Base-by-base conservation (phyloP, 1,139 yeast species). In the Entelexis sorbosivorans region DNA sequence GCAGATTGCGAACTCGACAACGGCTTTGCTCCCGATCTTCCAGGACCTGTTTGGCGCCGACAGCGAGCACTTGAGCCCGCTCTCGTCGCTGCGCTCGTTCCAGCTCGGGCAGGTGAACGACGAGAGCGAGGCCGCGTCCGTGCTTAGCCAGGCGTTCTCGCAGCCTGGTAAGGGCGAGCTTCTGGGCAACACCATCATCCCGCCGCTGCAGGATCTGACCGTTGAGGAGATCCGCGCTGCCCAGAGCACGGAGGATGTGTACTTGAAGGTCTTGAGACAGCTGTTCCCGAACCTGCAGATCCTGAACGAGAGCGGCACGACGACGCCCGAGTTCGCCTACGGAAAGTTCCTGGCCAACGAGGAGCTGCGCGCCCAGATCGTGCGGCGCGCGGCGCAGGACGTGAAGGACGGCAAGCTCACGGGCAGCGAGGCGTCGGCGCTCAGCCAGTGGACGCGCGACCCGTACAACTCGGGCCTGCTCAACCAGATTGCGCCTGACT, bases 281-380 rank as follows among this genome's bases (percentile, higher is more conserved):
- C 72, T 85, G 14, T 81, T 81, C 63, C 58, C 64, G 24, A 63
- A 69, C 20, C 71, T 86, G 58, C 72, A 75, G 50, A 68, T 88
- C 43, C 73, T 84, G 64, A 84, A 86, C 66, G 69, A 73, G 42
- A 65, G 69, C 35, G 67, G 72, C 39, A 71, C 71, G 34, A 51
- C 58, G 9, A 28, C 63, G 10, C 97, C 97, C 11, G 96, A 88
- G 66, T 88, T 72, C 64, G 96, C 96, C 2, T 86, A 76, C 59
- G 98, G 98, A 66, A 71, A 79, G 35, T 87, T 73, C 63, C 69
- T 88, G 60, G 77, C 75, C 45, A 71, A 70, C 40, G 74, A 78
- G 61, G 79, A 80, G 35, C 38, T 56, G 42, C 60, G 58, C 51
- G 63, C 69, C 28, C 65, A 69, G 35, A 72, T 84, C 59, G 63